Evolutionary conservation across 2,329 filamentous ascomycete species (phyloP).

Genomic region (Fusarium coicis): DNA sequence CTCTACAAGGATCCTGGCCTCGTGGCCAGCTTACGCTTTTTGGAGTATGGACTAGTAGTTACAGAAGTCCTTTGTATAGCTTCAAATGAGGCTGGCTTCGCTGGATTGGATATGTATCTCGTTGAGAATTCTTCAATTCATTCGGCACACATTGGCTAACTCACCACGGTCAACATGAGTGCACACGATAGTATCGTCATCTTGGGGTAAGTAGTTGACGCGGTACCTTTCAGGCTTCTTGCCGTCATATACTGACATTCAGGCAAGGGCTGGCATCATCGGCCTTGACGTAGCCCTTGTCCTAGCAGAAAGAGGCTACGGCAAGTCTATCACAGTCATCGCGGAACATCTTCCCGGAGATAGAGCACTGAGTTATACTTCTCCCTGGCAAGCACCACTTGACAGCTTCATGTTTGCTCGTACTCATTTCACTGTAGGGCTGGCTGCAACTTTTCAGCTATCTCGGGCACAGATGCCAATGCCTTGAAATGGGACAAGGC

Average conservation of each 20-base stretch:
- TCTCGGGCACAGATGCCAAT: background rate
- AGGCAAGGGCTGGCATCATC: background rate
- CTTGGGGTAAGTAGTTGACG: background rate
- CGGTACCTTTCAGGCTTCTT: rapidly evolving
- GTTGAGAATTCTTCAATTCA: too few species aligned
- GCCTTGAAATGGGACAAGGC: constrained; percentile 6
- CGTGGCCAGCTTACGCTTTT: background rate
- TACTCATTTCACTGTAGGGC: background rate
- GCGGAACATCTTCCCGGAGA: background rate
- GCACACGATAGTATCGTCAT: background rate
- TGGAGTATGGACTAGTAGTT: too few species aligned
- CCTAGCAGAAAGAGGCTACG: background rate
- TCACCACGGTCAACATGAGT: background rate
- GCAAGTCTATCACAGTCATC: background rate
- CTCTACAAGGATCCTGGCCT: rapidly evolving
- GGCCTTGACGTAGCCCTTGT: background rate
- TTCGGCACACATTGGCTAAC: too few species aligned
- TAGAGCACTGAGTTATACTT: background rate
- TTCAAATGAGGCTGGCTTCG: background rate
- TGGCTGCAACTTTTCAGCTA: constrained; percentile 4
- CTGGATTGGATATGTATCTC: too few species aligned
- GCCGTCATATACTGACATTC: rapidly evolving
- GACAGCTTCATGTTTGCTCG: rapidly evolving
- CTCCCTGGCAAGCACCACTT: background rate
- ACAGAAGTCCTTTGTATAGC: too few species aligned